Conservation (phyloP, 2,329 filamentous ascomycete species). For the Xylariales sp. region DNA sequence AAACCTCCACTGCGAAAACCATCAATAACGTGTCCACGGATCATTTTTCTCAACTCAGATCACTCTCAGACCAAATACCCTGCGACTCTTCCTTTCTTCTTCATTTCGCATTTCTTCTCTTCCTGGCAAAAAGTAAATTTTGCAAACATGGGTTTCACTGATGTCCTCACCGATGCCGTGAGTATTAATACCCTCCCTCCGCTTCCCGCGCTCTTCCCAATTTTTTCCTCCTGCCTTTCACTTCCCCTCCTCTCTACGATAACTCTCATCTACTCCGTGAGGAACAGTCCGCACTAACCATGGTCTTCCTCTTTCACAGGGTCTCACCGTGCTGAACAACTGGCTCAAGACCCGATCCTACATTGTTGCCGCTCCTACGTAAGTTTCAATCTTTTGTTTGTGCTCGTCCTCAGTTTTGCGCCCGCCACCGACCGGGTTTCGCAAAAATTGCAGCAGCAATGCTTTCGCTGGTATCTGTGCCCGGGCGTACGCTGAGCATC, state of each 20-base stretch:
- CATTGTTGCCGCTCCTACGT: slow-evolving; percentile 39
- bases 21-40: slow-evolving; percentile 8
- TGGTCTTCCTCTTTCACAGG: slow-evolving; percentile 11
- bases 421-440: too few species aligned
- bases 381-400: neutral
- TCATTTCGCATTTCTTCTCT: too few species aligned
- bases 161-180: slow-evolving; percentile 51
- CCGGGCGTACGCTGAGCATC: too few species aligned
- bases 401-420: too few species aligned
- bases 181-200: slow-evolving; percentile 6
- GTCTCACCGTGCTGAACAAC: slow-evolving; percentile 45
- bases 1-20: slow-evolving; percentile 8
- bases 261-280: neutral
- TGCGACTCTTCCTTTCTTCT: slow-evolving; percentile 1
- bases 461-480: too few species aligned
- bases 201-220: neutral
- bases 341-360: slow-evolving; percentile 65
- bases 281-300: too few species aligned
- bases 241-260: neutral
- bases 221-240: neutral
- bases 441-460: too few species aligned
- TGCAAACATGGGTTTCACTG: slow-evolving; percentile 55
- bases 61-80: slow-evolving; percentile 3
- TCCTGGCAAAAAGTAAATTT: slow-evolving; percentile 6
- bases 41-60: slow-evolving; percentile 17